phyloP scores from a whole-genome alignment of 202 grass and related monocot genomes.

The Carex arenaria region DNA sequence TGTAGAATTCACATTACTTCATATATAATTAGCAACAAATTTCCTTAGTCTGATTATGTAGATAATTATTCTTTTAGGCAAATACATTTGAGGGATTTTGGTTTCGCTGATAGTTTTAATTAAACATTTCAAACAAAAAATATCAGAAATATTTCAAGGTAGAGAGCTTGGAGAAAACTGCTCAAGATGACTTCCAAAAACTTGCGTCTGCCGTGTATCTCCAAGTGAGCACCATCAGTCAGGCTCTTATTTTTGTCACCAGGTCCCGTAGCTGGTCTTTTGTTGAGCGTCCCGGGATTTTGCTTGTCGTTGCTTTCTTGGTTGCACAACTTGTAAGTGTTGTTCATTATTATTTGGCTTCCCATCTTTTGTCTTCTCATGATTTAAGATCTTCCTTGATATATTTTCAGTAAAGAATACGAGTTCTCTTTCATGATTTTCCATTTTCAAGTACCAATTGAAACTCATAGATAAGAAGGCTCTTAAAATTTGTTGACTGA shows the following conservation, averaged over 20 bases:
- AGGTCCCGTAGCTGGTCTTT: slow-evolving; percentile 92
- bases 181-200: slow-evolving; percentile 78
- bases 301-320: slow-evolving; percentile 74
- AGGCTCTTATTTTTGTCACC: slow-evolving; percentile 90
- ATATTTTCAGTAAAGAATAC: background rate
- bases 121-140: background rate
- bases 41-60: background rate
- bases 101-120: background rate
- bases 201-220: slow-evolving; percentile 87
- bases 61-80: background rate
- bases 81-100: background rate
- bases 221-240: slow-evolving; percentile 92
- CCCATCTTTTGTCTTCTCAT: background rate
- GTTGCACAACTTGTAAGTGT: slow-evolving; percentile 64
- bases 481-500: background rate
- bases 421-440: slow-evolving; percentile 4
- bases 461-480: background rate
- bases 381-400: background rate
- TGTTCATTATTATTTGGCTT: background rate
- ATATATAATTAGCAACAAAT: background rate
- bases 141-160: slow-evolving; percentile 66
- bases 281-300: slow-evolving; percentile 72
- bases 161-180: slow-evolving; percentile 81
- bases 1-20: background rate
- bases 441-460: background rate